Conservation (phyloP, 1,139 yeast genomes). For the Magnusiomyces sp. region DNA sequence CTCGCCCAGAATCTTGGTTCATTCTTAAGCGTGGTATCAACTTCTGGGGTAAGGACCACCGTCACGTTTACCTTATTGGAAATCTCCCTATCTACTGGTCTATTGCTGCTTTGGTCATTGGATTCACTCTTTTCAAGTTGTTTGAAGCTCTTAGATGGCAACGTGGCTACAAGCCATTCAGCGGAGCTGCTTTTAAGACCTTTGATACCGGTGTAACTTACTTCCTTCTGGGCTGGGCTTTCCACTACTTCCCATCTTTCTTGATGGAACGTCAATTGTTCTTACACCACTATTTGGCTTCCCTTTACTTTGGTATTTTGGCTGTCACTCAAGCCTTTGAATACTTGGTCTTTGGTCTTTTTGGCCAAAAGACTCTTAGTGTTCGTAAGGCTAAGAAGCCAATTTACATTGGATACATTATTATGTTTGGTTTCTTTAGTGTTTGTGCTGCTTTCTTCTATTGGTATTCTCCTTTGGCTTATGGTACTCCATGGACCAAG, state of each 20-base stretch:
- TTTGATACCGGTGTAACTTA: constrained; percentile 65
- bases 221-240: constrained; percentile 70
- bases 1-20: constrained; percentile 88
- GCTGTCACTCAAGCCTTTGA: constrained; percentile 80
- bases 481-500: constrained; percentile 78
- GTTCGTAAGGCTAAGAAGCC: constrained; percentile 1
- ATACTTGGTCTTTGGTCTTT: constrained; percentile 38
- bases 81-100: constrained; percentile 90
- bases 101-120: constrained; percentile 49
- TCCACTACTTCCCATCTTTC: constrained; percentile 82
- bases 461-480: constrained; percentile 64
- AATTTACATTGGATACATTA: constrained; percentile 30
- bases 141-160: constrained; percentile 71
- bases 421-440: constrained; percentile 43
- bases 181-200: constrained; percentile 51
- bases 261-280: constrained; percentile 92
- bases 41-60: constrained; percentile 77
- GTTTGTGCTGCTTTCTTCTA: constrained; percentile 49
- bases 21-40: constrained; percentile 82
- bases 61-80: constrained; percentile 81
- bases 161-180: constrained; percentile 33
- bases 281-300: constrained; percentile 87
- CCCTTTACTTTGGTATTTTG: constrained; percentile 79
- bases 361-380: constrained; percentile 35
- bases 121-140: constrained; percentile 46